Percentiles rank a stretch among this genome's conserved stretches.
Evolutionary conservation across 106 monocot species (phyloP).

Genomic region (Ottelia alismoides): DNA sequence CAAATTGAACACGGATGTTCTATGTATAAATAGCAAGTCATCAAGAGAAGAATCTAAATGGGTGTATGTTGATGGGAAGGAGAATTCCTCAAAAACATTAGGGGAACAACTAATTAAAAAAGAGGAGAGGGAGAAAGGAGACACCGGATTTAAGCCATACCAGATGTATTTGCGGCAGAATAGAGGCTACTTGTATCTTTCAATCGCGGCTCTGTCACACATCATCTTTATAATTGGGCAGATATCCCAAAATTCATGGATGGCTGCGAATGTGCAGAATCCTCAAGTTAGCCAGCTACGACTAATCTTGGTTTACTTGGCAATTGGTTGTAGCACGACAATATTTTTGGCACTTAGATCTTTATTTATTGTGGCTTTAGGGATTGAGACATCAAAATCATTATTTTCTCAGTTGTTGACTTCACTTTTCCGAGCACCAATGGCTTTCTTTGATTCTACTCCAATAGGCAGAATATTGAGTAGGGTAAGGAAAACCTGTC

Average conservation of each 20-base stretch:
- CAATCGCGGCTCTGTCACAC: conserved; percentile 39
- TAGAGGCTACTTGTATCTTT: conserved; percentile 52
- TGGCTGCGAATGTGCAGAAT: conserved; percentile 86
- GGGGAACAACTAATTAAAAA: conserved; percentile 79
- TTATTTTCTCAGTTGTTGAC: conserved; percentile 67
- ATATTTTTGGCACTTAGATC: conserved; percentile 64
- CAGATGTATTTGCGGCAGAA: conserved; percentile 69
- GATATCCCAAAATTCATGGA: conserved; percentile 89
- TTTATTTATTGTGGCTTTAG: conserved; percentile 43
- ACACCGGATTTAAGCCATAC: conserved; percentile 75
- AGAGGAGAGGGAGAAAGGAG: conserved; percentile 78
- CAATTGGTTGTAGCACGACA: conserved; percentile 41
- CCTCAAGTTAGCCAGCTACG: conserved; percentile 53
- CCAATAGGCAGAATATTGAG: conserved; percentile 92
- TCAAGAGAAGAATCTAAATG: conserved; percentile 15
- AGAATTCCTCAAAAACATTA: conserved; percentile 1
- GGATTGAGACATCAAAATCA: conserved; percentile 73
- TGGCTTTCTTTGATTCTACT: conserved; percentile 93
- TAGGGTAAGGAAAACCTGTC: conserved; percentile 34
- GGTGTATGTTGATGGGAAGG: conserved; percentile 5
- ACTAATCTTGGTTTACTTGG: conserved; percentile 60
- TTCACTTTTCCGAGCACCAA: conserved; percentile 84
- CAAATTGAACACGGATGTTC: conserved; percentile 16
- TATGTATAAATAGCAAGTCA: conserved; percentile 8
- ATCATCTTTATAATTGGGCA: conserved; percentile 60